These are phyloP conservation scores for Triticum aestivum DNA, from an alignment of 176 grass and related monocot species.

Conservation along the genomic window DNA sequence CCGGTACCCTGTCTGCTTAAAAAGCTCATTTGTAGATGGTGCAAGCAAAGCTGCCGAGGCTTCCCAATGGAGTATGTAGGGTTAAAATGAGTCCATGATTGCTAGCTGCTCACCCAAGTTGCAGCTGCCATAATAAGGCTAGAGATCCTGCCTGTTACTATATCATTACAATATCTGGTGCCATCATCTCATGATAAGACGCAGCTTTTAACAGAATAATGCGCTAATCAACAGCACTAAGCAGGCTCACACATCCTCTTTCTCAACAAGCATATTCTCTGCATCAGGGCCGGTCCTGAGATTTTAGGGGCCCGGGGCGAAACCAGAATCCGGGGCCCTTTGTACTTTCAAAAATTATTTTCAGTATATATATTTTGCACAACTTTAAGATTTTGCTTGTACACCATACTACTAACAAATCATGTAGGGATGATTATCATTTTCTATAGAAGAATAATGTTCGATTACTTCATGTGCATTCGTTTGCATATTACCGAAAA, in stretches of 20 bases:
- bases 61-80: constrained; percentile 33
- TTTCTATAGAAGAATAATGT: no score
- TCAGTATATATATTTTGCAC: no score
- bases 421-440: no score
- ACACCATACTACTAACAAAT: no score
- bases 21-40: constrained; percentile 2
- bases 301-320: no score
- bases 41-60: constrained; percentile 20
- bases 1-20: background rate
- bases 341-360: no score
- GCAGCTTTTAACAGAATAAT: constrained; percentile 37
- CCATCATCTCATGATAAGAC: constrained; percentile 27
- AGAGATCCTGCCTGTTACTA: constrained; percentile 12
- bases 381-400: no score
- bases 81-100: constrained; percentile 26
- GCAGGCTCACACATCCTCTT: background rate
- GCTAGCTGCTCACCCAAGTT: constrained; percentile 9
- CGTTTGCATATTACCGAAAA: no score
- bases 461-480: no score
- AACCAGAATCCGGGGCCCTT: no score
- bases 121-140: constrained; percentile 18
- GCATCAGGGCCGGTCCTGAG: background rate
- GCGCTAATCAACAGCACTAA: constrained; percentile 20
- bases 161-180: constrained; percentile 19
- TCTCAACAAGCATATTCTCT: constrained; percentile 31